Evolutionary conservation across 768 basidiomycete species (phyloP).

Genomic region (Paxillus ammoniavirescens): DNA sequence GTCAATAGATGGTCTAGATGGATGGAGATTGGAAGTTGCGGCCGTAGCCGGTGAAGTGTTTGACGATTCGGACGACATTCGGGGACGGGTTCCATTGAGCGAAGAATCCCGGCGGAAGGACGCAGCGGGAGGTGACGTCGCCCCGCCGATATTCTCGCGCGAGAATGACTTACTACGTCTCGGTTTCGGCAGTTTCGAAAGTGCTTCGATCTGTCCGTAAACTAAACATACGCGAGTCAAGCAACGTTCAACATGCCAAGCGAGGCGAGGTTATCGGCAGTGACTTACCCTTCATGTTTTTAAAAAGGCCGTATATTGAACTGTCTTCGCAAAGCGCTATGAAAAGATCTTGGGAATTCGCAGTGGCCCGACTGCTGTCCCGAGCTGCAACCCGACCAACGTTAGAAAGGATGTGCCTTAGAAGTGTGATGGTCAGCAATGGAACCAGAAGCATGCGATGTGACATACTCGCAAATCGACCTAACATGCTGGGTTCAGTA

Average conservation of each 20-base stretch:
- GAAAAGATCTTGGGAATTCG: constrained; percentile 80
- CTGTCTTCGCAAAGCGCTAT: constrained; percentile 90
- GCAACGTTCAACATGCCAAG: constrained; percentile 13
- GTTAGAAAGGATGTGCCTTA: constrained; percentile 80
- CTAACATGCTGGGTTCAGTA: constrained; percentile 41
- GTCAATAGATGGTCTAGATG: constrained; percentile 60
- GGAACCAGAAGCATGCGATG: constrained; percentile 1
- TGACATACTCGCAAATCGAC: constrained; percentile 82
- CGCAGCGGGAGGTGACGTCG: constrained; percentile 37
- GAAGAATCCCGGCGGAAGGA: constrained; percentile 23
- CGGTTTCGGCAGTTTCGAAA: constrained; percentile 56
- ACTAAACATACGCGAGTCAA: constrained; percentile 42
- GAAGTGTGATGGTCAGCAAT: constrained; percentile 7
- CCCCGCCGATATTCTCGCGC: constrained; percentile 49
- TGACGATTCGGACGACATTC: constrained; percentile 42
- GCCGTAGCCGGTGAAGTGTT: constrained; percentile 12
- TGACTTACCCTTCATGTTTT: constrained; percentile 75
- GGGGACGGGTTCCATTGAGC: constrained; percentile 24
- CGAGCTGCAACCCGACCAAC: constrained; percentile 83
- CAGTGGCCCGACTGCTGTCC: constrained; percentile 76
- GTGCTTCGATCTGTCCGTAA: constrained; percentile 72
- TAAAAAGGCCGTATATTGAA: constrained; percentile 80
- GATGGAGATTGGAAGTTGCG: constrained; percentile 15
- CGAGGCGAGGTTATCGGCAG: background rate
- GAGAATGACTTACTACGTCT: constrained; percentile 71